Evolutionary conservation across 2,329 filamentous ascomycete genomes (phyloP), one percentile per base, ranked within the genome.

Genomic region (Endothia cerciana): DNA sequence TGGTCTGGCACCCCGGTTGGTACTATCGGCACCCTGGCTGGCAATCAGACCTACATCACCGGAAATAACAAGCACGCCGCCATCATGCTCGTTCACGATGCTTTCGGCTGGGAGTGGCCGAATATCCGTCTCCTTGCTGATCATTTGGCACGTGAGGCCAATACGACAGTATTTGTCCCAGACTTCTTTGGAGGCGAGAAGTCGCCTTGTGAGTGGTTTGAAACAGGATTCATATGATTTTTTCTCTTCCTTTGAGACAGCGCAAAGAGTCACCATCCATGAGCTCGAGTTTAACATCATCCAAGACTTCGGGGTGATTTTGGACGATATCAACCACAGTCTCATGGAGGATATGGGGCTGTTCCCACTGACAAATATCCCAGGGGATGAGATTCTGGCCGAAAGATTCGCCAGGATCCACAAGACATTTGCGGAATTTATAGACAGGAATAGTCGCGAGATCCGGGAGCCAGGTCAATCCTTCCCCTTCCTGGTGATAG

Each of bases 91-190:
- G 75, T 85, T 47, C 79, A 83, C n/a, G 83, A 85, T 71, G 75
- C 80, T 0, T 82, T 84, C 67, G 83, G 83, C 51, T 85, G 82
- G 80, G 75, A 76, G 1, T 80, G 83, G 55, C 71, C 76, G 51
- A 85, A 85, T 73, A 76, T 77, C 43, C 77, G 81, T 17, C 73
- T 85, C 15, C 72, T 85, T 58, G 82, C 82, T 1, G 83, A 86
- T 71, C 74, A 75, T 60, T 82, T 81, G 69, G 82, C 83, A 4
- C 73, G 75, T 68, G 79, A 80, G 70, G 77, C 77, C 4, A 74
- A 74, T 36, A 82, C 77, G 63, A 77, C 76, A 7, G 82, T 84
- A 22, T 83, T 82, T 69, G 64, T 82, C 25, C 83, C 82, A 0
- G 83, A 85, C 68, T 84, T 85, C 69, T 81, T 82, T 28, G 58